A percentile compares a stretch with the other conserved stretches of the same genome.
These are phyloP conservation scores for Teratosphaeria gauchensis DNA, from an alignment of 2,329 filamentous ascomycete genomes.

Conservation along the genomic window DNA sequence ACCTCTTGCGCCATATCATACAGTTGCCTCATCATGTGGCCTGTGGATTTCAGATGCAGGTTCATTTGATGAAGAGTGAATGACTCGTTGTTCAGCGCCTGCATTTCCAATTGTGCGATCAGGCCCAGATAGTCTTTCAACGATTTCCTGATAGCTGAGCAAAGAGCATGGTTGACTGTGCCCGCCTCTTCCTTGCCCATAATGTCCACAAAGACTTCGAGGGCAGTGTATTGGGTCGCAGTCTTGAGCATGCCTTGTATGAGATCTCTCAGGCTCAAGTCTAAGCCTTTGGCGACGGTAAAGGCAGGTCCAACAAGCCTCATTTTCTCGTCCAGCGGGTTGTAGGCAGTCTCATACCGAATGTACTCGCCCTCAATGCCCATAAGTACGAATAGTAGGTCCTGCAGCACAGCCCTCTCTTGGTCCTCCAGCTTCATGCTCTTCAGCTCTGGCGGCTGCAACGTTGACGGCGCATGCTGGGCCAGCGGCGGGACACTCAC, in stretches of 20 bases:
- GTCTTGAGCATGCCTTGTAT: constrained; percentile 84
- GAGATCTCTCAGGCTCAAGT: constrained; percentile 83
- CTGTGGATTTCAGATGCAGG: constrained; percentile 79
- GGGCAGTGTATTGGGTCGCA: constrained; percentile 83
- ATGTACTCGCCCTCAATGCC: constrained; percentile 98
- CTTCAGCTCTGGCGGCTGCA: constrained; percentile 59
- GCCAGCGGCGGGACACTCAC: constrained; percentile 52
- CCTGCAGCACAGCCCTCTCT: constrained; percentile 79
- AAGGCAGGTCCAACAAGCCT: constrained; percentile 74
- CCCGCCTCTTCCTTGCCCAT: constrained; percentile 90
- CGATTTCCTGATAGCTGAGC: constrained; percentile 84
- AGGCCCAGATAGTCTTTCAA: constrained; percentile 90
- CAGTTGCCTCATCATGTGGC: constrained; percentile 82
- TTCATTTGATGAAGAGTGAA: constrained; percentile 93
- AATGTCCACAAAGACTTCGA: constrained; percentile 89
- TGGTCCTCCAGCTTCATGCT: constrained; percentile 71
- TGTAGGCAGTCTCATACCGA: constrained; percentile 71
- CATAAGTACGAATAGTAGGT: constrained; percentile 92
- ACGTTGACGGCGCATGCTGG: constrained; percentile 57
- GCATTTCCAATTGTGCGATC: constrained; percentile 85
- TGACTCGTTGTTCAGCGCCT: constrained; percentile 75
- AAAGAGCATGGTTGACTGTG: constrained; percentile 88
- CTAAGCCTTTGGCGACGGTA: constrained; percentile 69
- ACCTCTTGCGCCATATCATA: constrained; percentile 83
- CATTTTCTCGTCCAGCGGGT: constrained; percentile 77